Base-by-base conservation (phyloP, 768 basidiomycete genomes). In the Psilocybe subaeruginosa region DNA sequence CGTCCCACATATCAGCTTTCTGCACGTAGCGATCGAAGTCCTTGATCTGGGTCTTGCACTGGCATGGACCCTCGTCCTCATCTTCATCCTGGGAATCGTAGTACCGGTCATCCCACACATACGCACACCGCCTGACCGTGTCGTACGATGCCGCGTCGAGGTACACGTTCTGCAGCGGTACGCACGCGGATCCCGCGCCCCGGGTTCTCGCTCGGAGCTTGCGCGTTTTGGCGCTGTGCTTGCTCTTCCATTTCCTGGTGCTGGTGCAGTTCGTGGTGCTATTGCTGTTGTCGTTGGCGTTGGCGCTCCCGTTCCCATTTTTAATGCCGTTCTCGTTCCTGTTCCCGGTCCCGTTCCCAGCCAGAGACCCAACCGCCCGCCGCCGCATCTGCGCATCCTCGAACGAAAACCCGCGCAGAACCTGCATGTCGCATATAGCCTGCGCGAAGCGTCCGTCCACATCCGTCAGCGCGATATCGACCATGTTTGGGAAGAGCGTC, bases 401-500 rank as follows among this genome's bases (percentile, higher is more conserved):
- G 14, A 43, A 43, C n/a, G 14, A 12, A 43, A 43, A 43, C 41
- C 41, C 41, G 14, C 41, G 29, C 27, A 30, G 50, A 9, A 31
- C 30, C 6, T 52, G 50, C 41, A 46, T 31, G 12, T 23, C 23
- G 6, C 5, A n/a, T 8, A 48, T 16, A 3, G 56, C 43, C 14
- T 30, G 30, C 14, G 56, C 23, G 8, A 33, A 46, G 6, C 39
- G 27, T 11, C 14, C 27, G 9, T 51, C 49, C 7, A 59, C 58
- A 23, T 27, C 58, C 6, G 58, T 59, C 31, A 59, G 35, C 12
- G 58, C 48, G 7, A 59, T n/a, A 27, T 51, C 49, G 14, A 47
- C 19, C 29, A 59, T 16, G n/a, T 60, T 46, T 14, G 59, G 52
- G 29, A 60, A 60, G 4, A 54, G 41, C 27, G 16, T 30, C n/a